phyloP scores from a whole-genome alignment of 176 grass and related monocot species.

The Oryza officinalis region DNA sequence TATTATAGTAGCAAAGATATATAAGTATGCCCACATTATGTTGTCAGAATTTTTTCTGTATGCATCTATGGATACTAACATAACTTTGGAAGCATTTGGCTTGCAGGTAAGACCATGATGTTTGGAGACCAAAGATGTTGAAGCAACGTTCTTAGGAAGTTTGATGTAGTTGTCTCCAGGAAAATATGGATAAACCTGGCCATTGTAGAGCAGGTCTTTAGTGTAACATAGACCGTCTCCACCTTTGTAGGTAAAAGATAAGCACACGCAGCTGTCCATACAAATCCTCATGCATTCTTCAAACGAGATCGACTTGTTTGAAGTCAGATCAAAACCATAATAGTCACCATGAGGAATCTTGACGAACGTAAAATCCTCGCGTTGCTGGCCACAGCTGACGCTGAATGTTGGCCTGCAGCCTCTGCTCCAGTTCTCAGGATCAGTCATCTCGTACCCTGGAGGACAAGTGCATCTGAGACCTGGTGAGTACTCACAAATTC shows the following conservation, averaged over 20 bases:
- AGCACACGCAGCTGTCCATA: constrained; percentile 48
- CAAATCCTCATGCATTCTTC: constrained; percentile 53
- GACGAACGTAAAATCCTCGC: constrained; percentile 42
- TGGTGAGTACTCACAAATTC: constrained; percentile 56
- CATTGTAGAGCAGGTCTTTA: constrained; percentile 69
- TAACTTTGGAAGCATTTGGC: constrained; percentile 17
- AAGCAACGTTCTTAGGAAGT: constrained; percentile 46
- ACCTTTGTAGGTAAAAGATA: constrained; percentile 60
- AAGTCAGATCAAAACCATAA: constrained; percentile 67
- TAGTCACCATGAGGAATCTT: constrained; percentile 54
- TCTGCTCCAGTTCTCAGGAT: constrained; percentile 51
- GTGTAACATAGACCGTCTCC: constrained; percentile 58
- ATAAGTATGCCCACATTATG: constrained; percentile 67
- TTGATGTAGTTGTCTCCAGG: constrained; percentile 60
- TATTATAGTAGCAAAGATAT: constrained; percentile 50
- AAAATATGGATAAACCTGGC: constrained; percentile 56
- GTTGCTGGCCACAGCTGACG: constrained; percentile 12
- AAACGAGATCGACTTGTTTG: constrained; percentile 35
- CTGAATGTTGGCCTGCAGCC: constrained; percentile 66
- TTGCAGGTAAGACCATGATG: constrained; percentile 46
- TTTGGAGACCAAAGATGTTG: constrained; percentile 29
- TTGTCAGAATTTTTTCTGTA: constrained; percentile 42
- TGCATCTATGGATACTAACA: constrained; percentile 15
- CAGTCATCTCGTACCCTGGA: constrained; percentile 62
- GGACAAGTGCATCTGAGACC: constrained; percentile 55